phyloP scores from a whole-genome alignment of 2,329 filamentous ascomycete genomes.

The Ambrosiella xylebori region DNA sequence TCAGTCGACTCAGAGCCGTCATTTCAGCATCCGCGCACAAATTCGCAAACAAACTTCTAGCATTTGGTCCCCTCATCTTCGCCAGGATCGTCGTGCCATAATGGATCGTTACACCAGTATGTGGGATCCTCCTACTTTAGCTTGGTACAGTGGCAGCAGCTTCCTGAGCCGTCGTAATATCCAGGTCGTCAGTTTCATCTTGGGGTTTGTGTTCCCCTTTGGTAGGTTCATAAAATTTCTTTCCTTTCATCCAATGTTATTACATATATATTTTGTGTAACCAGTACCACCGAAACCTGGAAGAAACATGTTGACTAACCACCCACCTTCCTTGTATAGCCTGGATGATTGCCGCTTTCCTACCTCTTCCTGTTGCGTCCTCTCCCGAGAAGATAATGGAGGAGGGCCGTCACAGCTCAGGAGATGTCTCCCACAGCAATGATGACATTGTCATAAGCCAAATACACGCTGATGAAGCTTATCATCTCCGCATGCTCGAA shows the following conservation, averaged over 20 bases:
- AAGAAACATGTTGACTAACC: background rate
- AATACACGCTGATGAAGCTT: conserved; percentile 5
- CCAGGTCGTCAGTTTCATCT: conserved; percentile 57
- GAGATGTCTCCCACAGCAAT: conserved; percentile 1
- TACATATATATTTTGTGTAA: conserved; percentile 8
- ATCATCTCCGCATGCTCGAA: conserved; percentile 18
- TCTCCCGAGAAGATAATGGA: conserved; percentile 32
- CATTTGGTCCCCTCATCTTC: conserved; percentile 59
- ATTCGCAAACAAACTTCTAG: conserved; percentile 34
- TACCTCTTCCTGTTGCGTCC: conserved; percentile 50
- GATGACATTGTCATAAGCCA: conserved; percentile 4
- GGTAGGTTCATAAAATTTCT: conserved; percentile 27
- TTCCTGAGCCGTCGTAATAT: conserved; percentile 50
- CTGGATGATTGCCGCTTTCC: conserved; percentile 63
- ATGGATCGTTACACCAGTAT: conserved; percentile 22
- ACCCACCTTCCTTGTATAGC: conserved; percentile 26
- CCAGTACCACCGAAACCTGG: background rate
- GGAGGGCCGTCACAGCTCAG: conserved; percentile 20
- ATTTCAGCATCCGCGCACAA: conserved; percentile 11
- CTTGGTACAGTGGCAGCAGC: conserved; percentile 43
- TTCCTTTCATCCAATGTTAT: conserved; percentile 11
- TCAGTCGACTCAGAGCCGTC: conserved; percentile 1
- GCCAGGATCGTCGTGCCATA: conserved; percentile 41
- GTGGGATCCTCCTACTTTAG: conserved; percentile 58
- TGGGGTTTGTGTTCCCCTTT: conserved; percentile 64